Base-by-base conservation (phyloP, 306 rosid genomes). In the Ormosia emarginata region DNA sequence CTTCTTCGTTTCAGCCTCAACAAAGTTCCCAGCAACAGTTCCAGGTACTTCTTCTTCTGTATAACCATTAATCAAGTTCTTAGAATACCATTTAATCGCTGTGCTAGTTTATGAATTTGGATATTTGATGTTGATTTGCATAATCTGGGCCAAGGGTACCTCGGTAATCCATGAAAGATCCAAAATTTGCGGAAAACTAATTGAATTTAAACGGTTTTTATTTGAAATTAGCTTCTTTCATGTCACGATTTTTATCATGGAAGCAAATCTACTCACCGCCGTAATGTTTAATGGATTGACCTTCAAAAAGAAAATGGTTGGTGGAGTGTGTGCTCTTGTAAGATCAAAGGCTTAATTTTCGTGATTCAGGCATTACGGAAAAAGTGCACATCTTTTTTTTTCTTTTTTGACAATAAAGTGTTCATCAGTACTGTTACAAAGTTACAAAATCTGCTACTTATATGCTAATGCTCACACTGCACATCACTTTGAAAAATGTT, bases 11-110 rank as follows among this genome's bases (percentile, higher is more conserved):
- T 86, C 87, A 84, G 79, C 83, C 83, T 83, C 94, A 85, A 77
- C 83, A 84, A 85, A 85, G 43, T 75, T 83, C 93, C 8, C 86
- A 58, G 64, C 55, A 78, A 57, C 88, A 86, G 64, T 75, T 80
- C 15, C 88, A 89, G 98, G 98, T 93, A 82, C 74, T 78, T 84
- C 79, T 68, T 53, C 55, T 78, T 24, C 57, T 64, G n/a, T n/a
- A 13, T 70, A 17, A 39, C 63, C 53, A 43, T 17, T 49, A 12
- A 34, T 18, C 29, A 13, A 44, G 66, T 71, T 78, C 67, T 47
- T 4, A 46, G 30, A 30, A 3, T 50, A 24, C 67, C 80, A 37
- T 77, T 71, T 50, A 63, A 18, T 73, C 14, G 1, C 41, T 77
- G 41, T 70, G 34, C 76, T 66, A 4, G 14, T 79, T 8, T 83